These are phyloP conservation scores for Echium plantagineum DNA, from an alignment of 257 asterid species.

Conservation along the genomic window DNA sequence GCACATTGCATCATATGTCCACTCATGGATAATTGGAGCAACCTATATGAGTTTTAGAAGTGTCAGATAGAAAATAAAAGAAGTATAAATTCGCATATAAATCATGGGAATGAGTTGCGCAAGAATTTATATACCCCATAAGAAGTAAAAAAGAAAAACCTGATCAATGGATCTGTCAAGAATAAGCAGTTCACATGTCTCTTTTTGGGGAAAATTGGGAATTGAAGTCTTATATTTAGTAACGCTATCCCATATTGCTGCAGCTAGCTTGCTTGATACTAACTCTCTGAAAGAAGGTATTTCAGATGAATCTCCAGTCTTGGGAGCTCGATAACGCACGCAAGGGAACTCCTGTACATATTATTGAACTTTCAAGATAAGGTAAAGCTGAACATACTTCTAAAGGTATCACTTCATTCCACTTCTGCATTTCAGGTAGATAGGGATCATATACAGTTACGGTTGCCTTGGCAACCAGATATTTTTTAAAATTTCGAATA, in stretches of 20 bases:
- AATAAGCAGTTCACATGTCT: slow-evolving; percentile 88
- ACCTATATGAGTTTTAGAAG: slow-evolving; percentile 32
- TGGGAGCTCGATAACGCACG: slow-evolving; percentile 66
- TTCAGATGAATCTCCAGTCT: slow-evolving; percentile 31
- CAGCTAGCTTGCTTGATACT: slow-evolving; percentile 69
- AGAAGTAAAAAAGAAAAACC: slow-evolving; percentile 29
- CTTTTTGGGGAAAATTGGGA: slow-evolving; percentile 70
- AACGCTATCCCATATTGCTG: slow-evolving; percentile 61
- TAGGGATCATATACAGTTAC: too few relatives aligned
- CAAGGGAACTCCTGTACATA: slow-evolving; percentile 63
- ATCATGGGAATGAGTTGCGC: not conserved
- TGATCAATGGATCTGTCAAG: slow-evolving; percentile 89
- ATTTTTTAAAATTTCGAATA: too few relatives aligned
- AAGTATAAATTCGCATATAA: not conserved
- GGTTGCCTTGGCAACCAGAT: too few relatives aligned
- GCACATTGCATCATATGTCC: slow-evolving; percentile 98
- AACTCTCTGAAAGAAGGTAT: slow-evolving; percentile 38
- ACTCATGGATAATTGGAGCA: slow-evolving; percentile 95
- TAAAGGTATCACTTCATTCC: not conserved
- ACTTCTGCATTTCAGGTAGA: too few relatives aligned
- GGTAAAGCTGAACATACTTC: not conserved
- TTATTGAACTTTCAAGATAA: not conserved
- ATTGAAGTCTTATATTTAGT: slow-evolving; percentile 53
- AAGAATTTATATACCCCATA: not conserved
- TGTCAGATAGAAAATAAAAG: not conserved